phyloP scores from a whole-genome alignment of 768 basidiomycete genomes.

The Mycena venus region DNA sequence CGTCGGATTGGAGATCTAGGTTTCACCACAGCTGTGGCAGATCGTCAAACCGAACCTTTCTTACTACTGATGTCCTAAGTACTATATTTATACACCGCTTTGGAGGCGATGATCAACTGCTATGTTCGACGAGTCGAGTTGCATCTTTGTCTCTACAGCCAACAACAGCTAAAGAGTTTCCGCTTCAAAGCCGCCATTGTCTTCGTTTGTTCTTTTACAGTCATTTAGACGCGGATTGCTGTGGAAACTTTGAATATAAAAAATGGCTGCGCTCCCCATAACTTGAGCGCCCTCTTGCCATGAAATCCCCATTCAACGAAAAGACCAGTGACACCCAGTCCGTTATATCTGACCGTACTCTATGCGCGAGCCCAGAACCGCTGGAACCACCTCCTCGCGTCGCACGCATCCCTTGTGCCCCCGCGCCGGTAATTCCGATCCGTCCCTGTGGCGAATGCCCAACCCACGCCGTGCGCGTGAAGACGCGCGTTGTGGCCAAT shows the following conservation, averaged over 20 bases:
- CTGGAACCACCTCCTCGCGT: background rate
- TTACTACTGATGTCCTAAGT: slow-evolving; percentile 21
- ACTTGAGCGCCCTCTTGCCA: background rate
- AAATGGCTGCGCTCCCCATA: background rate
- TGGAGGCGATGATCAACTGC: slow-evolving; percentile 20
- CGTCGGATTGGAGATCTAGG: slow-evolving; percentile 86
- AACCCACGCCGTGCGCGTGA: background rate
- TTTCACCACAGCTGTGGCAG: slow-evolving; percentile 14
- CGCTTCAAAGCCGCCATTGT: background rate
- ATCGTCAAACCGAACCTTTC: slow-evolving; percentile 13
- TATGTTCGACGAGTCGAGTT: background rate
- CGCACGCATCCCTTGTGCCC: background rate
- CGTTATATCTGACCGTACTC: slow-evolving; percentile 18
- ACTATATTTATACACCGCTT: slow-evolving; percentile 29
- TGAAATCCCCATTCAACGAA: background rate
- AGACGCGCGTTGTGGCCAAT: background rate
- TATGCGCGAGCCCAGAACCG: slow-evolving; percentile 18
- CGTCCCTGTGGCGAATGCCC: no score
- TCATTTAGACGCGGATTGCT: background rate
- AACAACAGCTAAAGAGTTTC: background rate
- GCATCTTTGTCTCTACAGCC: background rate
- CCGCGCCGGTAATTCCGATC: background rate
- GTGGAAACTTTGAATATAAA: background rate
- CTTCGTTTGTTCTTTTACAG: background rate
- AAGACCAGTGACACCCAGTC: background rate